Evolutionary conservation across 106 monocot genomes (phyloP).

Genomic region (Hemerocallis citrina): DNA sequence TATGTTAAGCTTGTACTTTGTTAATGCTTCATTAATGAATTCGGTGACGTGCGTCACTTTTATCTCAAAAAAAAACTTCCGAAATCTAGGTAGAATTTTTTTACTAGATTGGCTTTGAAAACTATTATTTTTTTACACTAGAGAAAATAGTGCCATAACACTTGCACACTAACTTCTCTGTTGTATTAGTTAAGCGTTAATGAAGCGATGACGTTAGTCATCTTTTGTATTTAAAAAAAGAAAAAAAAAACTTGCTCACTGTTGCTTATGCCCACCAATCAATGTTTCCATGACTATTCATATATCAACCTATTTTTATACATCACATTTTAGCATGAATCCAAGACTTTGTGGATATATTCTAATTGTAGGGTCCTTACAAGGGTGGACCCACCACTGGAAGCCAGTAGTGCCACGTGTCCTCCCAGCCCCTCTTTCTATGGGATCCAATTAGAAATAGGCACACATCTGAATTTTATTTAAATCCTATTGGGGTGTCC

Average conservation of each 20-base stretch:
- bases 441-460: conserved; percentile 3
- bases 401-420: not conserved
- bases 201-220: no score
- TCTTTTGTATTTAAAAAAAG: no score
- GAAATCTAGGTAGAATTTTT: not conserved
- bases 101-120: not conserved
- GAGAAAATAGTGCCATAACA: conserved; percentile 5
- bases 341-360: conserved; percentile 12
- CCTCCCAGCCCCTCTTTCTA: not conserved
- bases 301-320: not conserved
- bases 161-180: no score
- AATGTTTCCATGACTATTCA: conserved; percentile 7
- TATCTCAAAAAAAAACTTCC: no score
- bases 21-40: no score
- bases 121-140: not conserved
- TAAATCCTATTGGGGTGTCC: conserved; percentile 2
- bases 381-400: not conserved
- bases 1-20: no score
- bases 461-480: not conserved
- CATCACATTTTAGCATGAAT: not conserved
- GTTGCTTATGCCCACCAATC: conserved; percentile 7
- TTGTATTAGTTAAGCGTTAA: no score
- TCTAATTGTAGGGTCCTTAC: not conserved
- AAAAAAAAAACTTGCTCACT: conserved; percentile 1
- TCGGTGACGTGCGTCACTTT: no score